phyloP scores from a whole-genome alignment of 495 filamentous ascomycete species.

The Trichoderma gamsii region DNA sequence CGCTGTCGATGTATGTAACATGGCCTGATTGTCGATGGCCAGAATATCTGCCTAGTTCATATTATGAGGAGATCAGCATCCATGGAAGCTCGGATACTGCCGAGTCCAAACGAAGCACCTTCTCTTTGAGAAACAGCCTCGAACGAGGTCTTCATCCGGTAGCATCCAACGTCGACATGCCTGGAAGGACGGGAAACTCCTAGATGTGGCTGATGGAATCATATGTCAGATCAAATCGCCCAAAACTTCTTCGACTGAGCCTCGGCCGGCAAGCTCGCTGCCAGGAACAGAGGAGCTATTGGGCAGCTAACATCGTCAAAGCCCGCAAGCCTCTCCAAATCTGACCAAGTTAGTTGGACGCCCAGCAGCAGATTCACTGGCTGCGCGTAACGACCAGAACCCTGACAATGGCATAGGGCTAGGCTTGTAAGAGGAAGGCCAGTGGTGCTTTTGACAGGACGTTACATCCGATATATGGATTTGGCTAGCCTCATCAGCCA shows the following conservation, averaged over 20 bases:
- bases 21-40: no score
- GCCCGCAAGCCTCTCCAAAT: not conserved
- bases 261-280: not conserved
- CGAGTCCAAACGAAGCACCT: no score
- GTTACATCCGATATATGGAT: not conserved
- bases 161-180: not conserved
- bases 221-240: not conserved
- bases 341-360: not conserved
- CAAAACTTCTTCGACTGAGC: not conserved
- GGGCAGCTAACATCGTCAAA: not conserved
- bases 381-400: not conserved
- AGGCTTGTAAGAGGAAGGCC: not conserved
- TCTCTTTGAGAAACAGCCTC: no score
- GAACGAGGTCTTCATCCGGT: no score
- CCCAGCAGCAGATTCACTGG: not conserved
- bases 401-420: not conserved
- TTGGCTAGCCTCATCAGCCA: not conserved
- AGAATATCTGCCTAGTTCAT: no score
- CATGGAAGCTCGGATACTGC: no score
- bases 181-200: not conserved
- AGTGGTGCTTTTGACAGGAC: not conserved
- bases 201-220: not conserved
- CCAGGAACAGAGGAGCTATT: not conserved
- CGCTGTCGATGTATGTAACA: no score
- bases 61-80: no score